A percentile compares a stretch with the other conserved stretches of the same genome.
Conservation (phyloP, 2,329 filamentous ascomycete genomes). For the Diatrype stigma region DNA sequence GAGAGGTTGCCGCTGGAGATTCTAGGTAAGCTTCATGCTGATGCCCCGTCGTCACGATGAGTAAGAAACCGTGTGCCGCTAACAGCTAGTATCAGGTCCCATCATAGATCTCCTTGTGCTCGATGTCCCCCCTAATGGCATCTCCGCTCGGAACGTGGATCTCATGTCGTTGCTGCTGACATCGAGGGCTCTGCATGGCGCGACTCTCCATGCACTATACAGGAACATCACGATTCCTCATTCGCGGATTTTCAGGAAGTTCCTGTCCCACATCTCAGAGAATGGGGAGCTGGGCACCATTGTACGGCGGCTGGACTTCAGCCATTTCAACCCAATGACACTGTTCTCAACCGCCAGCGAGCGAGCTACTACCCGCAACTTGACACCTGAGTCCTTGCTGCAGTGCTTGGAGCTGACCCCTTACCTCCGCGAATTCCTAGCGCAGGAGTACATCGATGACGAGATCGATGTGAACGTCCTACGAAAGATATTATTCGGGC, state of each 20-base stretch:
- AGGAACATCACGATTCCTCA: slow-evolving; percentile 77
- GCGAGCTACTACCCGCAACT: slow-evolving; percentile 69
- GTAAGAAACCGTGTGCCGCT: slow-evolving; percentile 4
- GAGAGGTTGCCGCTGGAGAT: slow-evolving; percentile 69
- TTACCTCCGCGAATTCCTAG: slow-evolving; percentile 71
- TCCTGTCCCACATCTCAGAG: slow-evolving; percentile 62
- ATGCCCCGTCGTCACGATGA: not conserved
- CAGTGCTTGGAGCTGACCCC: slow-evolving; percentile 69
- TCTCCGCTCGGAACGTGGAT: slow-evolving; percentile 73
- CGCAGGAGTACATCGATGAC: slow-evolving; percentile 76
- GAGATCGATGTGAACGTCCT: slow-evolving; percentile 68
- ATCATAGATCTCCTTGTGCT: slow-evolving; percentile 72
- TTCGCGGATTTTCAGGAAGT: slow-evolving; percentile 79
- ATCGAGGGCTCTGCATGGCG: slow-evolving; percentile 70
- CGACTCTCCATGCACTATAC: slow-evolving; percentile 72
- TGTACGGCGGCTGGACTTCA: slow-evolving; percentile 77
- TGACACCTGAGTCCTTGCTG: slow-evolving; percentile 69
- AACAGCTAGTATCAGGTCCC: slow-evolving; percentile 44
- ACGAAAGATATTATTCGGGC: slow-evolving; percentile 63
- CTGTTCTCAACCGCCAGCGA: slow-evolving; percentile 72
- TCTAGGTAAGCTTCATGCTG: slow-evolving; percentile 52
- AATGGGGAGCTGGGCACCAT: slow-evolving; percentile 69
- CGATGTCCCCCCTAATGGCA: slow-evolving; percentile 70
- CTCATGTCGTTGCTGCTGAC: slow-evolving; percentile 71
- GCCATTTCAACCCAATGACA: slow-evolving; percentile 77